Evolutionary conservation across 495 filamentous ascomycete species (phyloP), one percentile per base, ranked within the genome.

Genomic region (Talaromyces trachyspermus): DNA sequence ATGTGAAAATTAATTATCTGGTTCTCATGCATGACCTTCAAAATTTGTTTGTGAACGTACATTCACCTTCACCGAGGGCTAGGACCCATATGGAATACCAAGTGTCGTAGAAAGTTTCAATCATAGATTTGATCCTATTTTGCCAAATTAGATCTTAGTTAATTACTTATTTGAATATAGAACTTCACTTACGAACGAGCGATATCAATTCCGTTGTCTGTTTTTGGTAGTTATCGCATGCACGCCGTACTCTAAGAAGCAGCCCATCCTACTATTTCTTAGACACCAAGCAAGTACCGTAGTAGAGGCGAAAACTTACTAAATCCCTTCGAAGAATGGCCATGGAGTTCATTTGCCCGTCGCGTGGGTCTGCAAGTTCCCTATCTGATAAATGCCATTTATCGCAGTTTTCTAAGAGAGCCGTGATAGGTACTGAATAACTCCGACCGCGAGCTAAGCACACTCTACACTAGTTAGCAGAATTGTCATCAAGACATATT

Each of bases 331-430:
- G 70, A 12, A 87, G 58, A 14, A 83, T 76, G 0, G 83, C 79
- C 67, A 85, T 81, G 0, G 81, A 85, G 29, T 80, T 76, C 53
- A 86, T 71, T 15, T 82, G 77, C 0, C 82, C 80, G 58, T 87
- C 83, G 59, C 80, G 81, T 14, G 69, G 66, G 56, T 85, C 81
- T 19, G 81, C 77, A 40, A 84, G 70, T 11, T 71, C 69, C 1
- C 44, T 46, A 3, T 46, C 30, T 2, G 72, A 78, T 22, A 76
- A 45, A 54, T 86, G 80, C 83, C 83, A 87, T 24, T 71, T 61
- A 55, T 87, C 82, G 49, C 82, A 85, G 23, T 77, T 75, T 49
- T 78, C 74, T 30, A 85, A 71, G 9, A 85, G 66, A 18, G 77
- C 74, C 7, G 81, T 83, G 29, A 79, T 56, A 2, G 83, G 83